A percentile compares a stretch with the other conserved stretches of the same genome.
Conservation (phyloP, 345 rosid species). For the Fremontodendron californicum region DNA sequence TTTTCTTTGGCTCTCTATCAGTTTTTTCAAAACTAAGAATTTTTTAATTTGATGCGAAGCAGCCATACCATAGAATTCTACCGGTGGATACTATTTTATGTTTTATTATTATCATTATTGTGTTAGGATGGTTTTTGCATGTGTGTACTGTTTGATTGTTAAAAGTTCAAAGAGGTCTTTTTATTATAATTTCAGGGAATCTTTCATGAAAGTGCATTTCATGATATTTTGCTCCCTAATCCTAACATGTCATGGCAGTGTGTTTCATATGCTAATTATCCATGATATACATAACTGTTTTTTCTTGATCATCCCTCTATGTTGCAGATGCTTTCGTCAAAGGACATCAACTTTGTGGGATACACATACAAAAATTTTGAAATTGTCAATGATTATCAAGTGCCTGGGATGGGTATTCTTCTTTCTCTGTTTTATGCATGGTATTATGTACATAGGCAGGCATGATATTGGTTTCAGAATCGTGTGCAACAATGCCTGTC, state of each 20-base stretch:
- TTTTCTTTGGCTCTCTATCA: neutral
- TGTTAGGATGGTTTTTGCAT: neutral
- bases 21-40: neutral
- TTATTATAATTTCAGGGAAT: neutral
- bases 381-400: constrained; percentile 80
- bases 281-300: neutral
- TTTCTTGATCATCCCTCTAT: neutral
- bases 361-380: constrained; percentile 83
- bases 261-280: neutral
- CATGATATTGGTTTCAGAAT: neutral
- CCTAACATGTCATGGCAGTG: neutral
- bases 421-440: constrained; percentile 2
- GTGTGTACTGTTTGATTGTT: neutral
- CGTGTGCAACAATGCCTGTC: neutral
- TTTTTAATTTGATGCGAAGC: neutral
- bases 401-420: constrained; percentile 66
- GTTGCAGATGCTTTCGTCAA: constrained; percentile 74
- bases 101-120: neutral
- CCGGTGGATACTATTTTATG: neutral
- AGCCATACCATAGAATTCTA: neutral
- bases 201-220: neutral
- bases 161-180: neutral
- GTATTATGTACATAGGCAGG: neutral
- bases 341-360: constrained; percentile 77
- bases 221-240: neutral